A percentile compares a stretch with the other conserved stretches of the same genome.
phyloP scores from a whole-genome alignment of 257 asterid species.

The Petunia secreta region DNA sequence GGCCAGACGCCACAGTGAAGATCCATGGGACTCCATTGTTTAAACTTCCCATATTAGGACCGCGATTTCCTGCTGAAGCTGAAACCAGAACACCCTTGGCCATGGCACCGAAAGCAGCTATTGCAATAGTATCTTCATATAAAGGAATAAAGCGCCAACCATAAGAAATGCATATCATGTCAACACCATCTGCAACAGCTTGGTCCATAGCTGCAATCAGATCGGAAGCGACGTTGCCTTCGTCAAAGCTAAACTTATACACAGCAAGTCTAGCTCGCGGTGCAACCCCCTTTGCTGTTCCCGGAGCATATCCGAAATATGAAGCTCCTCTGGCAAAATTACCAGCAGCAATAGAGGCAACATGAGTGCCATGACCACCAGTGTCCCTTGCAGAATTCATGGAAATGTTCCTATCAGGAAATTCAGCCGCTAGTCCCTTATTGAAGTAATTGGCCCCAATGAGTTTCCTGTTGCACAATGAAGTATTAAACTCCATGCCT shows the following conservation, averaged over 20 bases:
- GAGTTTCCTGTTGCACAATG: slow-evolving; percentile 21
- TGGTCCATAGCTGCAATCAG: slow-evolving; percentile 38
- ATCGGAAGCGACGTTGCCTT: slow-evolving; percentile 32
- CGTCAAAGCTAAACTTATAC: slow-evolving; percentile 29
- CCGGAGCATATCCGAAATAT: slow-evolving; percentile 29
- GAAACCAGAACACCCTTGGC: slow-evolving; percentile 50
- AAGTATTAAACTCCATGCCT: slow-evolving; percentile 15
- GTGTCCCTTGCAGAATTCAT: slow-evolving; percentile 30
- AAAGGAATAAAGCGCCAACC: slow-evolving; percentile 5
- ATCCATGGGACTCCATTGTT: slow-evolving; percentile 56
- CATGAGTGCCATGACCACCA: slow-evolving; percentile 29
- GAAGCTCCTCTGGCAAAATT: slow-evolving; percentile 24
- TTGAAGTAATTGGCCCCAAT: slow-evolving; percentile 30
- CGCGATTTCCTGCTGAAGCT: slow-evolving; percentile 42
- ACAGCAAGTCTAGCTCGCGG: slow-evolving; percentile 25
- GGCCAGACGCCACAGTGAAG: slow-evolving; percentile 43
- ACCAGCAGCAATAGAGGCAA: slow-evolving; percentile 30
- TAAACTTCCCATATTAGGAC: slow-evolving; percentile 24
- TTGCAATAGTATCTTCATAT: slow-evolving; percentile 36
- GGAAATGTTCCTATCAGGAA: neutral
- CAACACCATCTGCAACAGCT: slow-evolving; percentile 34
- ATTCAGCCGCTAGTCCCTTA: slow-evolving; percentile 10
- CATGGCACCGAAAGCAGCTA: slow-evolving; percentile 55
- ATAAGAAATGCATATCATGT: slow-evolving; percentile 24
- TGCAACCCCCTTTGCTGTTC: slow-evolving; percentile 32